Percentiles rank a stretch among this genome's conserved stretches.
phyloP scores from a whole-genome alignment of 371 early-diverging fungal species.

The Circinella minor region DNA sequence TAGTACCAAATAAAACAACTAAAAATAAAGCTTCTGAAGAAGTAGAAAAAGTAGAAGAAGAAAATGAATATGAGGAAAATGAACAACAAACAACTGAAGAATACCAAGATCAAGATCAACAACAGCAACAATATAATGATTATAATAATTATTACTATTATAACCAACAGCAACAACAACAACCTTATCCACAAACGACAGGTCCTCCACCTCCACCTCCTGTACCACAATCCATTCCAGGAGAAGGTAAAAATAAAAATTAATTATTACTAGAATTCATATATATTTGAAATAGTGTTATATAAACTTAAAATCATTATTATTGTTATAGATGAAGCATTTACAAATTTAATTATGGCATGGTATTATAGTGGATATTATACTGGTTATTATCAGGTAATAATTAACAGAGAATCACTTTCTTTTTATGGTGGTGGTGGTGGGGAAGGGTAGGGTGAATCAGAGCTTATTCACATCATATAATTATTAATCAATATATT shows the following conservation, averaged over 20 bases:
- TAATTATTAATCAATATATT: background rate
- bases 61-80: slow-evolving; percentile 2
- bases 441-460: too few species aligned
- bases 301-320: too few species aligned
- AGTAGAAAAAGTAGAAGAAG: background rate
- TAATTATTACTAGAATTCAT: background rate
- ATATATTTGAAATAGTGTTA: too few species aligned
- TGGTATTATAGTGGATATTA: slow-evolving; percentile 84
- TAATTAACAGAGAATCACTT: too few species aligned
- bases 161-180: background rate
- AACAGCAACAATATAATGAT: slow-evolving; percentile 3
- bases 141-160: slow-evolving; percentile 7
- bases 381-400: slow-evolving; percentile 69
- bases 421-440: too few species aligned
- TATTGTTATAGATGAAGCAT: slow-evolving; percentile 12
- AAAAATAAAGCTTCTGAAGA: background rate
- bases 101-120: background rate
- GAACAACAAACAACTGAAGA: background rate
- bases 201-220: slow-evolving; percentile 11
- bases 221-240: background rate
- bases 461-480: background rate
- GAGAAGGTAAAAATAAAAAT: background rate
- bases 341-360: slow-evolving; percentile 69
- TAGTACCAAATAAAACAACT: too few species aligned
- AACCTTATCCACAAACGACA: slow-evolving; percentile 6